Evolutionary conservation across 805 yeast genomes (phyloP).

Genomic region (Blastobotrys americana): DNA sequence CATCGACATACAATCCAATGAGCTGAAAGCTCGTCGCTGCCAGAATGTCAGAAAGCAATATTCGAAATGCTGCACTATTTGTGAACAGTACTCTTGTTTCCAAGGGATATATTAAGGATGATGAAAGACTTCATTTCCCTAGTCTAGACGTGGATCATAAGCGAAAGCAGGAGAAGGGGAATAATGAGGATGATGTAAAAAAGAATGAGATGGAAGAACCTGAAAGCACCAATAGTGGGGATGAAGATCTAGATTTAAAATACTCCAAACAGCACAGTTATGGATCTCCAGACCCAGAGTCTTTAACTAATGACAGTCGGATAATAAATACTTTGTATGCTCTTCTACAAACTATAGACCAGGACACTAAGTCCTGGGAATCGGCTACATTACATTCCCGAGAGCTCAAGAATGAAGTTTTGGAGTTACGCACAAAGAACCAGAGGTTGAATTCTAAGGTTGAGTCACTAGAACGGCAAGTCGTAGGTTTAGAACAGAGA

Average conservation of each 20-base stretch:
- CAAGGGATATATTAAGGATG: constrained; percentile 20
- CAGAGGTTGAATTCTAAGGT: constrained; percentile 5
- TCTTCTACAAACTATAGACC: constrained; percentile 18
- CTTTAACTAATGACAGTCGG: constrained; percentile 14
- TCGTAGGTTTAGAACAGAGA: constrained; percentile 4
- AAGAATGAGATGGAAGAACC: constrained; percentile 1
- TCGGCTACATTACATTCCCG: constrained; percentile 3
- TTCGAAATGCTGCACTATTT: constrained; percentile 18
- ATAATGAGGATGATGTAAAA: neutral
- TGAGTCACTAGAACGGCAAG: constrained; percentile 12
- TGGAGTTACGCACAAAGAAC: constrained; percentile 3
- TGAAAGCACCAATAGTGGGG: neutral
- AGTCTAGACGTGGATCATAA: too few species aligned
- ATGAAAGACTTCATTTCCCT: constrained; percentile 16
- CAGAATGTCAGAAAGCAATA: constrained; percentile 6
- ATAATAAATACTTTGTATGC: constrained; percentile 22
- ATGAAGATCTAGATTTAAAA: too few species aligned
- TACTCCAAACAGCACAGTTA: too few species aligned
- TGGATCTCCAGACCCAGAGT: neutral
- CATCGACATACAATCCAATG: too few species aligned
- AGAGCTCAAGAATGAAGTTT: constrained; percentile 12
- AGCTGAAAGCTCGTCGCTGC: too few species aligned
- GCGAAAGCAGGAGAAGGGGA: neutral
- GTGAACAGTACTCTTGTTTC: constrained; percentile 21
- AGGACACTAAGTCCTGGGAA: constrained; percentile 13